Conservation (phyloP, 768 basidiomycete species). For the Pleurotus salmoneostramineus region DNA sequence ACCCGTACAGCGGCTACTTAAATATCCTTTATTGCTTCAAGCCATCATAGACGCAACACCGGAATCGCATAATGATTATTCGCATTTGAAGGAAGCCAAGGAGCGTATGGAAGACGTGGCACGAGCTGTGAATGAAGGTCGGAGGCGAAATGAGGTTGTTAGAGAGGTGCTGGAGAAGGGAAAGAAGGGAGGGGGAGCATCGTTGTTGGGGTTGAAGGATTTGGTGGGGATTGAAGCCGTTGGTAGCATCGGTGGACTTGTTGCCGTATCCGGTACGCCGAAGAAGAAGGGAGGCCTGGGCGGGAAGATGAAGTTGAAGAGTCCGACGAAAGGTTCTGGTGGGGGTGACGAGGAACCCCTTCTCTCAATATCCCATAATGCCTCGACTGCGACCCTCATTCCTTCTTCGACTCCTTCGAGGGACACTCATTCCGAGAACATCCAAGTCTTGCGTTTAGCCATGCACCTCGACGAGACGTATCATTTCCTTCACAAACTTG, state of each 20-base stretch:
- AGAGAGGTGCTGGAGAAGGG: constrained; percentile 62
- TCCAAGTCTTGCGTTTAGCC: constrained; percentile 51
- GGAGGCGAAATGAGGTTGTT: constrained; percentile 74
- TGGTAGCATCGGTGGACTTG: constrained; percentile 17
- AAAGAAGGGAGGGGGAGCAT: constrained; percentile 30
- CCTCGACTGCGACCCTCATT: not conserved
- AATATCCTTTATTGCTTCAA: constrained; percentile 83
- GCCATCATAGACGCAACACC: constrained; percentile 77
- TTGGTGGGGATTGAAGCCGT: constrained; percentile 3
- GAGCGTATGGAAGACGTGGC: constrained; percentile 69
- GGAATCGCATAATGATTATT: constrained; percentile 63
- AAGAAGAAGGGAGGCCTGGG: constrained; percentile 31
- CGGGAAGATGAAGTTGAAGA: constrained; percentile 51
- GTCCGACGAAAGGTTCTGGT: constrained; percentile 22
- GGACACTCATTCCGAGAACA: constrained; percentile 36
- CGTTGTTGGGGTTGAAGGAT: constrained; percentile 2
- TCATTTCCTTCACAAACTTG: constrained; percentile 56
- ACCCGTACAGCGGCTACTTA: constrained; percentile 93
- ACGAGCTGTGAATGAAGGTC: constrained; percentile 72
- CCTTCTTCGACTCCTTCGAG: constrained; percentile 4
- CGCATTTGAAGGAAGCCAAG: constrained; percentile 48
- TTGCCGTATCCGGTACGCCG: constrained; percentile 8
- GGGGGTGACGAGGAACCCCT: constrained; percentile 14
- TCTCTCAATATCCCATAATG: not conserved
- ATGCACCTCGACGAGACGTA: constrained; percentile 54